Evolutionary conservation across 139 green algal species (phyloP), one percentile per base, ranked within the genome.

Genomic region (Chlorella sorokiniana): DNA sequence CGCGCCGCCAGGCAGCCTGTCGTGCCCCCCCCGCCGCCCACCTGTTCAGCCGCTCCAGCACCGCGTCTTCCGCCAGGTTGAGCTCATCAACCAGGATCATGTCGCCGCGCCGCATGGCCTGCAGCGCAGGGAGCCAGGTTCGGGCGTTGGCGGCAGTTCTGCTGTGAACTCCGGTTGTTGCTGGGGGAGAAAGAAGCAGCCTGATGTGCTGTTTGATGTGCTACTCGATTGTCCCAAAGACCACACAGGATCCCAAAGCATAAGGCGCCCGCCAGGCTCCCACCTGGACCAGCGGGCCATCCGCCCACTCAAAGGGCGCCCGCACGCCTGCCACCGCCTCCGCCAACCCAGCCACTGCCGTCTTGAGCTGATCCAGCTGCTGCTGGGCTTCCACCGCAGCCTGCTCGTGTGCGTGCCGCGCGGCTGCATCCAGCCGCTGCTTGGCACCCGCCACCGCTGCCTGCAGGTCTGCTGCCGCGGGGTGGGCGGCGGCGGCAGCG

Each of bases 21-120:
- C 37, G 22, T 38, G 0, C 31, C 3, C 1, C 48, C 31, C 31
- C 31, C 20, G 20, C 8, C 22, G 3, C 20, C 42, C 33, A 94
- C 93, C 92, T 97, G 89, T 99, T 99, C 27, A 99, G 90, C 0
- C 97, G 86, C 86, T 99, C 97, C 48, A 99, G 89, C 51, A 99
- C 96, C 1, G 95, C 95, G 84, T 99, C 97, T 71, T 99, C 97
- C 2, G 97, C 97, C 56, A 99, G 88, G 82, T 98, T 98, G 71
- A 99, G 92, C 86, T 99, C 97, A 79, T 99, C 97, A 1, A 99
- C 87, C 31, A 99, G 89, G 45, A 99, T 84, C 75, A 98, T 91
- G 79, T 98, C 93, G 14, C 97, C 97, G 1, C 87, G 69, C 11
- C 92, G 87, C 97, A 99, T 99, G 5, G 97, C 97, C 38, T 87